Percentiles rank a stretch among this genome's conserved stretches.
These are phyloP conservation scores for Ogataea ganodermae DNA, from an alignment of 805 yeast genomes.

Conservation along the genomic window DNA sequence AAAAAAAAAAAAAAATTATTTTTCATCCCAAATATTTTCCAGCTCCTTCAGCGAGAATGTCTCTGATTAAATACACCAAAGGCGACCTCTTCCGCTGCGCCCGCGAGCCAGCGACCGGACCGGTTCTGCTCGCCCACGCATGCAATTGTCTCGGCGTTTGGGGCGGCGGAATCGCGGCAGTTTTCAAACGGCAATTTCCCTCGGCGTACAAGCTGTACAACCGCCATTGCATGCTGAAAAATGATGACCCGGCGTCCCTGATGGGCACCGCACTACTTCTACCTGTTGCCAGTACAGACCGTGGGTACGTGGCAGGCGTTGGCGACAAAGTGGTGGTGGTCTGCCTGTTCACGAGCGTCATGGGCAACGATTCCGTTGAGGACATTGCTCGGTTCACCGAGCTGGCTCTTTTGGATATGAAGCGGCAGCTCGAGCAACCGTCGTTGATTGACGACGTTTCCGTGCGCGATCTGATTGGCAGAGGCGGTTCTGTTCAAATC, in stretches of 20 bases:
- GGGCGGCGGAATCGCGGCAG: conserved; percentile 84
- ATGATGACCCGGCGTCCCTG: conserved; percentile 33
- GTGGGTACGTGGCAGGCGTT: conserved; percentile 32
- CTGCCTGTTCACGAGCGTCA: conserved; percentile 72
- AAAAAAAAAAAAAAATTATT: background rate
- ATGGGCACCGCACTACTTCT: conserved; percentile 59
- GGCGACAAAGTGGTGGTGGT: conserved; percentile 44
- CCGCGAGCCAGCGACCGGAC: conserved; percentile 31
- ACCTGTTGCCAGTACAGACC: conserved; percentile 35
- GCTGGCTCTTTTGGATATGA: conserved; percentile 49
- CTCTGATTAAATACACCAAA: conserved; percentile 42
- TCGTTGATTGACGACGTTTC: background rate
- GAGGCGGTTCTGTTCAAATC: conserved; percentile 24
- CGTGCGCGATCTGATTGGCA: background rate
- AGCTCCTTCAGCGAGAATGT: conserved; percentile 16
- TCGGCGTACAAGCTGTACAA: conserved; percentile 53
- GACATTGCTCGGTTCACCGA: conserved; percentile 55
- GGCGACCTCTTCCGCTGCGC: conserved; percentile 55
- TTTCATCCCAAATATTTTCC: conserved; percentile 3
- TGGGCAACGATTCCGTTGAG: conserved; percentile 48
- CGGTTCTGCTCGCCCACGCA: conserved; percentile 67
- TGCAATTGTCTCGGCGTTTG: conserved; percentile 79
- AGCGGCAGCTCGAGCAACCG: conserved; percentile 36
- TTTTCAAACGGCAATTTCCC: conserved; percentile 56
- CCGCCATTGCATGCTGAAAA: conserved; percentile 40